Percentiles rank a stretch among this genome's conserved stretches.
These are phyloP conservation scores for Strigomonas culicis DNA, from an alignment of 208 protist species.

Conservation along the genomic window DNA sequence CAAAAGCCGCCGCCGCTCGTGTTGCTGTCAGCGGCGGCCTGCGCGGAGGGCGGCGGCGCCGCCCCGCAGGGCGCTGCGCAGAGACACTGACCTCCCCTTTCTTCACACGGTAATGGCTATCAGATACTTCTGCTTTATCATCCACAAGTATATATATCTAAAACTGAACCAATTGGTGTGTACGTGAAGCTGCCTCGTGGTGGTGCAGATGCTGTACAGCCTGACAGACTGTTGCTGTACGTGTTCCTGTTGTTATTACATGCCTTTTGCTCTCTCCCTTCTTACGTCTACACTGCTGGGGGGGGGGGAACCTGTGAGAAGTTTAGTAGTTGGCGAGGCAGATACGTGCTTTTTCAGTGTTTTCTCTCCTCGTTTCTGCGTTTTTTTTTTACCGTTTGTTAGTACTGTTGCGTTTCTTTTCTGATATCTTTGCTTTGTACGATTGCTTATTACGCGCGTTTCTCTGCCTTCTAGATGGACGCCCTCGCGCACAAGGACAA, in stretches of 20 bases:
- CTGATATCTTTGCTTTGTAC: not conserved
- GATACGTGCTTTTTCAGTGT: slow-evolving; percentile 12
- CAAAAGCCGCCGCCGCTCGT: no score
- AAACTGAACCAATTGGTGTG: not conserved
- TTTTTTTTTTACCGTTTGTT: slow-evolving; percentile 6
- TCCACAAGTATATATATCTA: not conserved
- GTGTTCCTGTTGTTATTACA: no score
- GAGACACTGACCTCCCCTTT: no score
- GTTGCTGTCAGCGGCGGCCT: no score
- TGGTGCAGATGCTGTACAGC: no score
- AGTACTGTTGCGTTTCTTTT: slow-evolving; percentile 2
- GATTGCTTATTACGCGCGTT: not conserved
- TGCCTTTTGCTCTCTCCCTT: slow-evolving; percentile 3
- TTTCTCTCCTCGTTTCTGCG: not conserved
- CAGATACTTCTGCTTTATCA: not conserved
- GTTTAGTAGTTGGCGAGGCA: not conserved
- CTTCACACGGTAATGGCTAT: not conserved
- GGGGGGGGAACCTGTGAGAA: not conserved
- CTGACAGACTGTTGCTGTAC: no score
- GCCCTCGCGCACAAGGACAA: slow-evolving; percentile 10
- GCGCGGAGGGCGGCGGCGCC: no score
- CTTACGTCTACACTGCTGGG: not conserved
- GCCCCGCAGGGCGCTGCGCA: no score
- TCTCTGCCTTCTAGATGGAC: slow-evolving; percentile 17
- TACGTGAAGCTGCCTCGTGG: no score